Percentiles rank a stretch among this genome's conserved stretches.
phyloP scores from a whole-genome alignment of 352 stramenopile genomes.

The Pythium myriotylum region DNA sequence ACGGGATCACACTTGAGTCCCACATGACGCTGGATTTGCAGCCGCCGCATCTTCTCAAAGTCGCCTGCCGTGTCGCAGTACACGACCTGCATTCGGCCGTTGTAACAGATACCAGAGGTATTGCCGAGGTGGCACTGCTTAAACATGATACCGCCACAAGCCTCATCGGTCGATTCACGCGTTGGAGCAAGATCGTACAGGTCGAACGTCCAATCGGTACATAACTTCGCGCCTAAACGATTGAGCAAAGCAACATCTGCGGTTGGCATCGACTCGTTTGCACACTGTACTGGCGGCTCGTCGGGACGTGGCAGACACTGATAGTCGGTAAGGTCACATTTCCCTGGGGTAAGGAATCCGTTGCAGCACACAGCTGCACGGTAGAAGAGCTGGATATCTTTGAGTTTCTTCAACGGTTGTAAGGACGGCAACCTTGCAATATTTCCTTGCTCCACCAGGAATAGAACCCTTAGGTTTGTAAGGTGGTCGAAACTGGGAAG shows the following conservation, averaged over 20 bases:
- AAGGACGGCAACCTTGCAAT: slow-evolving; percentile 18
- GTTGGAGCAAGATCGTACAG: slow-evolving; percentile 8
- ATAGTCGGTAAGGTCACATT: slow-evolving; percentile 22
- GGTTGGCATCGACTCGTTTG: too few species aligned
- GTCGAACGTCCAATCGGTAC: too few species aligned
- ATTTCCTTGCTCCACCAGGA: slow-evolving; percentile 11
- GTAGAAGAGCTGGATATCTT: slow-evolving; percentile 9
- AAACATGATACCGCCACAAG: slow-evolving; percentile 25
- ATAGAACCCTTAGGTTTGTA: slow-evolving; percentile 2
- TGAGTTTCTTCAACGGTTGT: slow-evolving; percentile 12
- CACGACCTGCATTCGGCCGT: slow-evolving; percentile 21
- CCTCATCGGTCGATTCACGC: slow-evolving; percentile 5
- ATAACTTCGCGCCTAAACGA: too few species aligned
- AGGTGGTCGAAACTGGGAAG: slow-evolving; percentile 10
- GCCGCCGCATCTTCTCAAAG: slow-evolving; percentile 15
- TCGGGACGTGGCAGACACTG: slow-evolving; percentile 5
- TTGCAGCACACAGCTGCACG: slow-evolving; percentile 21
- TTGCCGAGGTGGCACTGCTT: slow-evolving; percentile 11
- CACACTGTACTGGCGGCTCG: slow-evolving; percentile 2
- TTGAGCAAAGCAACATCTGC: too few species aligned
- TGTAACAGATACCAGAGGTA: slow-evolving; percentile 25
- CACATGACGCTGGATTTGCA: slow-evolving; percentile 20
- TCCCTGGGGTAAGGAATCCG: too few species aligned
- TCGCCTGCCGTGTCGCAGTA: slow-evolving; percentile 10
- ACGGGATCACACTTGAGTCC: slow-evolving; percentile 17